phyloP scores from a whole-genome alignment of 1,139 yeast species.

The Meyerozyma elateridarum region DNA sequence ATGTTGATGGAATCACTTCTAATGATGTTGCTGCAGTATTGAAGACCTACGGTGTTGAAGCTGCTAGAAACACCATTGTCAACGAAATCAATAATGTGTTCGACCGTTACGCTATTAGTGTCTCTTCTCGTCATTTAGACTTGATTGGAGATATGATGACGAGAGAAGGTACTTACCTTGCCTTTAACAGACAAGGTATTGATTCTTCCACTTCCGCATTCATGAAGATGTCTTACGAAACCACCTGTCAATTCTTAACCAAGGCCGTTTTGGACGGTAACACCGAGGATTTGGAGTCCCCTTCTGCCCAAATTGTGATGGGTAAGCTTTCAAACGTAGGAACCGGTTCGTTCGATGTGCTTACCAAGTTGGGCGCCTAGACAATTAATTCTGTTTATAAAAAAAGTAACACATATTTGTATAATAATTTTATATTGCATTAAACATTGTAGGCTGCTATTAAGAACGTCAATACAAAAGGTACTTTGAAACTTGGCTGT shows the following conservation, averaged over 20 bases:
- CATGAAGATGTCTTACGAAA: slow-evolving; percentile 98
- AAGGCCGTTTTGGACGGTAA: slow-evolving; percentile 94
- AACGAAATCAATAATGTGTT: slow-evolving; percentile 94
- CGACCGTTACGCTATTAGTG: slow-evolving; percentile 93
- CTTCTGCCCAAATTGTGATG: slow-evolving; percentile 91
- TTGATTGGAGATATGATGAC: slow-evolving; percentile 99
- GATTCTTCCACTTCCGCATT: slow-evolving; percentile 93
- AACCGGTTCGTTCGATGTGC: slow-evolving; percentile 91
- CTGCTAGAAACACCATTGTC: slow-evolving; percentile 96
- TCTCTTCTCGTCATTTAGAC: slow-evolving; percentile 90
- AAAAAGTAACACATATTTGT: slow-evolving; percentile 4
- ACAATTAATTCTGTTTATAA: slow-evolving; percentile 5
- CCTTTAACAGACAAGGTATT: slow-evolving; percentile 97
- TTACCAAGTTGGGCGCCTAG: slow-evolving; percentile 48
- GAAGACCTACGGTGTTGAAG: slow-evolving; percentile 95
- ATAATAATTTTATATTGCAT: slow-evolving; percentile 2
- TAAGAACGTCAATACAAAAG: slow-evolving; percentile 54
- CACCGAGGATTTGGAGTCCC: slow-evolving; percentile 81
- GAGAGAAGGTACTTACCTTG: slow-evolving; percentile 92
- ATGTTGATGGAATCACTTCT: slow-evolving; percentile 82
- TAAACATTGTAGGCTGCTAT: slow-evolving; percentile 61
- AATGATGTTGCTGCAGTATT: slow-evolving; percentile 92
- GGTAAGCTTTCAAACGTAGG: slow-evolving; percentile 93
- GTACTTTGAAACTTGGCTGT: slow-evolving; percentile 60
- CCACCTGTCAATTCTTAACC: slow-evolving; percentile 95